Evolutionary conservation across 2,329 filamentous ascomycete species (phyloP).

Genomic region (Fragosphaeria purpurea): DNA sequence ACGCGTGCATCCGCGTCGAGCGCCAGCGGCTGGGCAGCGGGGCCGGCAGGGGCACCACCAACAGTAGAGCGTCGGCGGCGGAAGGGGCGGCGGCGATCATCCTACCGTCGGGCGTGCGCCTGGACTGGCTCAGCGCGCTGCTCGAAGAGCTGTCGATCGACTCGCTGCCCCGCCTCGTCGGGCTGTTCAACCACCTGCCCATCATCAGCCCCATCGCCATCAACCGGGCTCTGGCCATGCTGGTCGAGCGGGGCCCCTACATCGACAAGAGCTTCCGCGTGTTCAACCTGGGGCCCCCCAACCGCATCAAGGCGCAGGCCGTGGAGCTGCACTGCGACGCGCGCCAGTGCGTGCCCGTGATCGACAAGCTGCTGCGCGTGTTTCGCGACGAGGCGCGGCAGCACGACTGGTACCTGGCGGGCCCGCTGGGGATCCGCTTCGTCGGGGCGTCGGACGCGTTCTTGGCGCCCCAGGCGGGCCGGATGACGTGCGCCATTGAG

Average conservation of each 20-base stretch:
- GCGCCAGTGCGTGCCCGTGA: slow-evolving; percentile 11
- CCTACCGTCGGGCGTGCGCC: slow-evolving; percentile 12
- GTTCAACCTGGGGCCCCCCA: slow-evolving; percentile 17
- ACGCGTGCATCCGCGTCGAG: slow-evolving; percentile 14
- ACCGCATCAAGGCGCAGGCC: slow-evolving; percentile 14
- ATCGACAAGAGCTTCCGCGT: slow-evolving; percentile 18
- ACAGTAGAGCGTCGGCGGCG: too few relatives aligned
- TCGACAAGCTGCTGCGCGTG: slow-evolving; percentile 14
- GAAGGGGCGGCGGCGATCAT: background rate
- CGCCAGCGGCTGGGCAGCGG: slow-evolving; percentile 8
- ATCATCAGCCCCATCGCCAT: slow-evolving; percentile 13
- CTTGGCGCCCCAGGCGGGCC: slow-evolving; percentile 15
- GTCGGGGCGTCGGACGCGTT: slow-evolving; percentile 13
- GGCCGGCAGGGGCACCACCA: too few relatives aligned
- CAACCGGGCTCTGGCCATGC: slow-evolving; percentile 13
- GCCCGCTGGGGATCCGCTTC: slow-evolving; percentile 17
- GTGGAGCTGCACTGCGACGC: slow-evolving; percentile 17
- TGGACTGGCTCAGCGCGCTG: slow-evolving; percentile 12
- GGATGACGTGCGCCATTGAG: slow-evolving; percentile 18
- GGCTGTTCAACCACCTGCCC: slow-evolving; percentile 13
- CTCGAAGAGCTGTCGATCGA: slow-evolving; percentile 15
- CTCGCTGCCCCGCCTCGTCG: slow-evolving; percentile 10
- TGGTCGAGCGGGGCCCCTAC: slow-evolving; percentile 16
- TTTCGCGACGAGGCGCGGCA: slow-evolving; percentile 12
- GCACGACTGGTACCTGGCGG: slow-evolving; percentile 16